A percentile compares a stretch with the other conserved stretches of the same genome.
Conservation (phyloP, 495 filamentous ascomycete species). For the Cenococcum geophilum region DNA sequence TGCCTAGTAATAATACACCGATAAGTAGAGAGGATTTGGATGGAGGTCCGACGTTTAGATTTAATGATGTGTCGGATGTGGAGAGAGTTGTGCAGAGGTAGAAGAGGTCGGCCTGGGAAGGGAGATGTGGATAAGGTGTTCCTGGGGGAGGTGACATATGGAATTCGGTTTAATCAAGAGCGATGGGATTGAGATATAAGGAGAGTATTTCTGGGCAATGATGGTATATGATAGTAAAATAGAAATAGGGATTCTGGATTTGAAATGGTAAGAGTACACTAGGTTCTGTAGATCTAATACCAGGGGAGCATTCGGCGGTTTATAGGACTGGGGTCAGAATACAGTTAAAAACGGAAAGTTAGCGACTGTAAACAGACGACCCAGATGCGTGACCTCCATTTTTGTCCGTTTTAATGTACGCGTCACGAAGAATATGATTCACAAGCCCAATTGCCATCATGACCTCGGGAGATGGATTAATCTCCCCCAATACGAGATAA, state of each 20-base stretch:
- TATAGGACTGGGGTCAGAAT: too few species aligned
- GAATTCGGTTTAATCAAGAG: too few species aligned
- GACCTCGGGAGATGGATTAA: neutral
- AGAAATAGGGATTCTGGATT: too few species aligned
- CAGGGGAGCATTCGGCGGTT: too few species aligned
- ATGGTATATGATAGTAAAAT: too few species aligned
- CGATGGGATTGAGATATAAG: too few species aligned
- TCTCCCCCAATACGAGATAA: slow-evolving; percentile 1
- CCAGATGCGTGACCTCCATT: neutral
- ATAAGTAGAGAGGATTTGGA: slow-evolving; percentile 25
- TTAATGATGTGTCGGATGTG: slow-evolving; percentile 21
- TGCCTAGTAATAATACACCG: slow-evolving; percentile 20
- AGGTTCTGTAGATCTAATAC: too few species aligned
- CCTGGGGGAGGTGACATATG: slow-evolving; percentile 18
- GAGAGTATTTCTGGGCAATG: too few species aligned
- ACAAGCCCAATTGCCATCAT: slow-evolving; percentile 14
- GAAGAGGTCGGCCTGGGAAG: slow-evolving; percentile 27
- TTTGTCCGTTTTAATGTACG: slow-evolving; percentile 9
- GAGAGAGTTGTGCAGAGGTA: slow-evolving; percentile 28
- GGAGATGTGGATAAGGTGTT: slow-evolving; percentile 20
- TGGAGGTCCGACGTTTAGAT: slow-evolving; percentile 17
- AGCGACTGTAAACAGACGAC: neutral
- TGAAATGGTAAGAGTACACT: too few species aligned
- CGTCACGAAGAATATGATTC: slow-evolving; percentile 22
- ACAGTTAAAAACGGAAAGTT: too few species aligned